Evolutionary conservation across 2,329 filamentous ascomycete species (phyloP), one percentile per base, ranked within the genome.

Genomic region (Paecilomyces variotii): DNA sequence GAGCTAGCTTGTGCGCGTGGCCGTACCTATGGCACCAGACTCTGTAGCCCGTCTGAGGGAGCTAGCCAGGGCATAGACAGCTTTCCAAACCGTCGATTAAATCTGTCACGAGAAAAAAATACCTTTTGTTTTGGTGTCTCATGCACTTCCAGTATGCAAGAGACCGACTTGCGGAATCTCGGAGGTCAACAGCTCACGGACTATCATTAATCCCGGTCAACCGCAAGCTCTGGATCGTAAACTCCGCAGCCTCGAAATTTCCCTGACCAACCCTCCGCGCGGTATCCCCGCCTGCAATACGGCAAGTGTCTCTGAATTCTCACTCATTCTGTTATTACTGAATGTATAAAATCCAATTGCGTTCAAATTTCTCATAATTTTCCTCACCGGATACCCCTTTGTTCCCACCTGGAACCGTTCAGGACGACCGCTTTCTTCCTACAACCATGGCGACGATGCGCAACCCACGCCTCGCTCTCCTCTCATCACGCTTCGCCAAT

Each of bases 361-460:
- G 14, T 9, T 45, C 39, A 39, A n/a, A 39, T 39, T 12, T 3
- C 2, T 19, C 19, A 19, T 9, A 45, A 19, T 45, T 24, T 4
- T 5, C 5, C 39, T 4, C n/a, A 19, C 39, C 39, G n/a, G 14
- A n/a, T 3, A 24, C n/a, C n/a, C 35, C n/a, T 11, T 53, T 54
- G 3, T 24, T n/a, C 24, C 30, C 30, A 32, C 4, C 30, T 10
- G 30, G 28, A 25, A 39, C 24, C 27, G 50, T 56, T 14, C 30
- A 28, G 50, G 55, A 49, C 54, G 30, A 32, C 30, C 30, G 11
- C 56, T 14, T n/a, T 39, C 32, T 25, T 32, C 54, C 39, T 51
- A 19, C 28, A 53, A 63, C 49, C 59, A 74, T 74, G 71, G 63
- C 70, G 50, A 65, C 70, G 50, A 65, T 70, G 64, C 65, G 66